Base-by-base conservation (phyloP, 2,329 filamentous ascomycete genomes). In the Tolypocladium tundrense region DNA sequence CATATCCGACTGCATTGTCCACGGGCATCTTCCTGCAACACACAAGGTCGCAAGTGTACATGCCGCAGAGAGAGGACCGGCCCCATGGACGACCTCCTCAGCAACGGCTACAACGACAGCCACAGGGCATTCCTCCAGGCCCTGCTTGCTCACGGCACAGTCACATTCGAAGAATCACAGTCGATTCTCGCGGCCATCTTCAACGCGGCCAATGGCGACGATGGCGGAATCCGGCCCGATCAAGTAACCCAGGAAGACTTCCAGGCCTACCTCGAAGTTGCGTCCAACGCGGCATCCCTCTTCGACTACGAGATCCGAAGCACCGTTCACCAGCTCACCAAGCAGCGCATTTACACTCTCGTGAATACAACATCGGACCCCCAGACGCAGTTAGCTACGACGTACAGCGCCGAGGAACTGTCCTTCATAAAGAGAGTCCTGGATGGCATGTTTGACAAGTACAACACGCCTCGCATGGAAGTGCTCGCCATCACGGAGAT, bases 111-210 rank as follows among this genome's bases (percentile, higher is more conserved):
- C 66, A 69, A 71, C 58, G 78, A 95, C 69, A 80, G 80, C 61
- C 89, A 97, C 70, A 87, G 91, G 58, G 92, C 93, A 10, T 96
- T 99, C 68, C 79, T 97, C 0, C 94, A 99, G 73, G 89, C 90
- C 54, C 86, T 99, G 64, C 80, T 97, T 71, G 85, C 89, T 3
- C 85, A 87, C 54, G 88, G 89, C 27, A 84, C 85, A 51, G 79
- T 97, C 71, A 95, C 90, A 0, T 84, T 88, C 61, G 78, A 84
- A 56, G 85, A 95, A 66, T 86, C 87, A 14, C 85, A 85, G 66
- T 82, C 84, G 1, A 77, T 97, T 31, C 78, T 97, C 16, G 90
- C 92, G 3, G 82, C 81, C 39, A 93, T 97, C 57, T 78, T 88
- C 64, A 86, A 83, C 10, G 83, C 81, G 13, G 75, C 82, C 8